phyloP scores from a whole-genome alignment of 192 early-diverging fungal species.

The Coemansia sp. region DNA sequence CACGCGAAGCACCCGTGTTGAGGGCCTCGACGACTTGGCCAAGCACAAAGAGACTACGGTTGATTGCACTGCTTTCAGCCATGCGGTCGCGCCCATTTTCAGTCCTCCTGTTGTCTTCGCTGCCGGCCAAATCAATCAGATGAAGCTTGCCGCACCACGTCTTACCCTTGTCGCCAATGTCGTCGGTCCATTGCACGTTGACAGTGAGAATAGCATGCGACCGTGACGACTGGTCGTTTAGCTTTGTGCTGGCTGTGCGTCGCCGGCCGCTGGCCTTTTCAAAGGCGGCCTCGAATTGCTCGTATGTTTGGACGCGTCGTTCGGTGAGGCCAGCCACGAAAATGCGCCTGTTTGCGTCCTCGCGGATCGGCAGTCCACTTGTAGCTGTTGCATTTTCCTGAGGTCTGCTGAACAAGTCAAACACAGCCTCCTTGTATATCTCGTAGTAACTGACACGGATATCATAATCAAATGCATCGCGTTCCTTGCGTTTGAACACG shows the following conservation, averaged over 20 bases:
- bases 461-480: constrained; percentile 44
- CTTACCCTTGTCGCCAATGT: constrained; percentile 26
- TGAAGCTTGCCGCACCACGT: constrained; percentile 57
- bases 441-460: constrained; percentile 63
- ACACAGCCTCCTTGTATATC: constrained; percentile 69
- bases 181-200: constrained; percentile 46
- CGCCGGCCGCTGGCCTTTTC: constrained; percentile 58
- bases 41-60: constrained; percentile 64
- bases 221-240: constrained; percentile 63
- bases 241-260: constrained; percentile 63
- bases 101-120: constrained; percentile 66
- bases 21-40: constrained; percentile 69
- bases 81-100: constrained; percentile 61
- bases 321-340: constrained; percentile 62
- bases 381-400: constrained; percentile 22
- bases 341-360: constrained; percentile 57
- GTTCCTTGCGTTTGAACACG: constrained; percentile 56
- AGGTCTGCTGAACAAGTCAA: constrained; percentile 54
- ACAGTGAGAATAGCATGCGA: constrained; percentile 67
- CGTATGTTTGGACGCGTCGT: constrained; percentile 49
- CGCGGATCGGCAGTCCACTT: constrained; percentile 56
- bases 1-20: constrained; percentile 54
- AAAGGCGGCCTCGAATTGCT: constrained; percentile 55
- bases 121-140: constrained; percentile 68
- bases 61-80: constrained; percentile 67